A percentile compares a stretch with the other conserved stretches of the same genome.
These are phyloP conservation scores for Sphaerostilbella broomeana DNA, from an alignment of 2,329 filamentous ascomycete species.

Conservation along the genomic window DNA sequence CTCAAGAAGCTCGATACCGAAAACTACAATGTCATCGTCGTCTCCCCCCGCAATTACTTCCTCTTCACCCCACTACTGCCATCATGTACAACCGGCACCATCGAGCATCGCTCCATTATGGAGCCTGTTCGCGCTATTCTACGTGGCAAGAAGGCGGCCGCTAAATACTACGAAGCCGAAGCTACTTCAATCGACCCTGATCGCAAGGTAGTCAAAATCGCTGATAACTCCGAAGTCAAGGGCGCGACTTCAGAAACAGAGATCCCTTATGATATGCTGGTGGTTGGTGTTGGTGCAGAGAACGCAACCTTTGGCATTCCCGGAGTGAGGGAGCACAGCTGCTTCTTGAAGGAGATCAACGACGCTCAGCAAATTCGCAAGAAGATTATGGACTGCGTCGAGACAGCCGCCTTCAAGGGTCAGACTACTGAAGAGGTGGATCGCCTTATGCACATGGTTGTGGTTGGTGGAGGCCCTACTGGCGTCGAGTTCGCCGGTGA, in stretches of 20 bases:
- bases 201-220: conserved; percentile 80
- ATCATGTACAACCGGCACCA: conserved; percentile 93
- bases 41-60: conserved; percentile 99
- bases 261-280: conserved; percentile 96
- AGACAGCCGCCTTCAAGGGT: conserved; percentile 97
- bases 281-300: conserved; percentile 93
- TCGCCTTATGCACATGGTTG: conserved; percentile 96
- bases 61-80: conserved; percentile 96
- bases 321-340: conserved; percentile 89
- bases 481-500: conserved; percentile 98
- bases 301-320: conserved; percentile 98
- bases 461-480: conserved; percentile 86
- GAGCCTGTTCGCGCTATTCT: conserved; percentile 95
- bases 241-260: conserved; percentile 75
- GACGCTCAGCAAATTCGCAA: conserved; percentile 96
- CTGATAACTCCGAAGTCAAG: conserved; percentile 89
- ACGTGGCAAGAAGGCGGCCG: conserved; percentile 85
- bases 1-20: conserved; percentile 98
- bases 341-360: conserved; percentile 96
- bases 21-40: conserved; percentile 98
- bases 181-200: conserved; percentile 92
- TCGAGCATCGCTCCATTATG: conserved; percentile 99
- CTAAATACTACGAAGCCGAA: conserved; percentile 97
- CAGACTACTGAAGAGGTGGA: conserved; percentile 82
- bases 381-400: conserved; percentile 99